A percentile compares a stretch with the other conserved stretches of the same genome.
Evolutionary conservation across 768 basidiomycete genomes (phyloP).

Genomic region (Phanerochaete carnosa): DNA sequence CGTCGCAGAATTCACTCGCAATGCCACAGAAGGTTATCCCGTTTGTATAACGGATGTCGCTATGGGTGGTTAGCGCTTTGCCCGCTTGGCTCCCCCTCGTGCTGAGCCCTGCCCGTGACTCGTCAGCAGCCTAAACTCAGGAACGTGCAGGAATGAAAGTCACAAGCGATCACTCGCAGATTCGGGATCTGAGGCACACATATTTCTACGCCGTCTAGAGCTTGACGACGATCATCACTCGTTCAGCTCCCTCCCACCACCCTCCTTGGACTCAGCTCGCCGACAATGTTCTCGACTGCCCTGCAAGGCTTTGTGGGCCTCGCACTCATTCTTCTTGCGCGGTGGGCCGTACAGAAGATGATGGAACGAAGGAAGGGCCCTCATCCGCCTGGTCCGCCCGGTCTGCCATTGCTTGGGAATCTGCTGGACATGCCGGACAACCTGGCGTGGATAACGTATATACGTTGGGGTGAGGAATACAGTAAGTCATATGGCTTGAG

Average conservation of each 20-base stretch:
- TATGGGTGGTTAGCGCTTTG: too few relatives aligned
- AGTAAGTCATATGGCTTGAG: too few relatives aligned
- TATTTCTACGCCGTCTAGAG: neutral
- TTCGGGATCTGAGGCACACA: neutral
- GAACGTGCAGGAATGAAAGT: too few relatives aligned
- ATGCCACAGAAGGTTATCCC: too few relatives aligned
- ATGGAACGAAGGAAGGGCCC: neutral
- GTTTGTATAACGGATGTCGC: too few relatives aligned
- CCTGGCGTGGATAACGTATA: neutral
- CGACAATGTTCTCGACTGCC: neutral
- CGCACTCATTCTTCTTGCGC: neutral
- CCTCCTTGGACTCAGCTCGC: too few relatives aligned
- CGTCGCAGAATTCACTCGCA: too few relatives aligned
- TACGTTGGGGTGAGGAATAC: neutral
- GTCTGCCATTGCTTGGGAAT: neutral
- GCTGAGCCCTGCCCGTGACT: neutral
- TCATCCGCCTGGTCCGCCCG: conserved; percentile 19
- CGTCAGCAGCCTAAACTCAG: neutral
- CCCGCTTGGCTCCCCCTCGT: neutral
- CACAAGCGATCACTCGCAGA: neutral
- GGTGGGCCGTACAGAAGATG: neutral
- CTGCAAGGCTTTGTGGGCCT: neutral
- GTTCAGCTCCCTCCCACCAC: neutral
- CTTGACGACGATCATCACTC: neutral
- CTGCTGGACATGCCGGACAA: neutral